Evolutionary conservation across 1,139 yeast genomes (phyloP).

Genomic region (Pichia sp.): DNA sequence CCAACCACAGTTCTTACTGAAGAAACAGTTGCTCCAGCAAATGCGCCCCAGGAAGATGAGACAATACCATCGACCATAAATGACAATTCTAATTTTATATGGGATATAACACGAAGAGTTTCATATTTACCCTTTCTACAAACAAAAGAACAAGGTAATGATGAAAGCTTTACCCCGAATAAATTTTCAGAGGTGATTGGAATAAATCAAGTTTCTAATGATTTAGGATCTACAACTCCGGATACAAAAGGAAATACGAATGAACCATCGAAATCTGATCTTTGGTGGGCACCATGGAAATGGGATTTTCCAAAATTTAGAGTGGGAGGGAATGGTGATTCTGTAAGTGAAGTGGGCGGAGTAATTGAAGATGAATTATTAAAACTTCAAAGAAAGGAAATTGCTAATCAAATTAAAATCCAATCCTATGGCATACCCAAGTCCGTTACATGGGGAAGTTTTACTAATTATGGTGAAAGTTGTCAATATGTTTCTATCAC

Average conservation of each 20-base stretch:
- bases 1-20: neutral
- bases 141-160: too few species aligned
- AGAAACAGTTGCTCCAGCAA: neutral
- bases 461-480: constrained; percentile 4
- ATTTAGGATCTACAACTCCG: neutral
- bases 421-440: constrained; percentile 19
- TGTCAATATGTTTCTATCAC: constrained; percentile 33
- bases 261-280: neutral
- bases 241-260: neutral
- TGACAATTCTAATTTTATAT: constrained; percentile 3
- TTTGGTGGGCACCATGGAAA: constrained; percentile 18
- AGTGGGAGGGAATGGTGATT: neutral
- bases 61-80: neutral
- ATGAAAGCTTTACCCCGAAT: constrained; percentile 1
- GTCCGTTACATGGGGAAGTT: constrained; percentile 25
- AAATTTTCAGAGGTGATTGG: constrained; percentile 4
- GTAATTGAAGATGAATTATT: constrained; percentile 12
- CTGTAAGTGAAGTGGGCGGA: constrained; percentile 7
- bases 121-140: neutral
- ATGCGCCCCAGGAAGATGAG: neutral
- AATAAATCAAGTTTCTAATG: constrained; percentile 1
- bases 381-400: constrained; percentile 13
- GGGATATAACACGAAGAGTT: constrained; percentile 12
- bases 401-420: constrained; percentile 17
- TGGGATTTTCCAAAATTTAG: constrained; percentile 8